Conservation (phyloP, 495 filamentous ascomycete species). For the Jackrogersella multiformis region DNA sequence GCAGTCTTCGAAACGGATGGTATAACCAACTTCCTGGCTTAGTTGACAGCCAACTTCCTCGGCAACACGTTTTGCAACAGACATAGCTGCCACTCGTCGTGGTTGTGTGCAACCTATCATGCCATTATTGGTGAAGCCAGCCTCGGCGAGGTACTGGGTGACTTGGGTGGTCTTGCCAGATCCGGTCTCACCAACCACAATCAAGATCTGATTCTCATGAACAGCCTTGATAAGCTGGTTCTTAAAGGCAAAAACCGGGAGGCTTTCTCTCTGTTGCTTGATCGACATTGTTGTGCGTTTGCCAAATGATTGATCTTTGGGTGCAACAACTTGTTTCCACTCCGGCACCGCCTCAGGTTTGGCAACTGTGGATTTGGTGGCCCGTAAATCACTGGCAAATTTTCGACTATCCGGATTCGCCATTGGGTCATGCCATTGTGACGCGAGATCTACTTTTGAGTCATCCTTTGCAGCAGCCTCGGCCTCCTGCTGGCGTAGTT, state of each 20-base stretch:
- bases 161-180: slow-evolving; percentile 98
- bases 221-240: slow-evolving; percentile 90
- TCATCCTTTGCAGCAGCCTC: slow-evolving; percentile 79
- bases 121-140: slow-evolving; percentile 85
- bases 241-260: slow-evolving; percentile 92
- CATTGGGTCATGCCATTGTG: slow-evolving; percentile 98
- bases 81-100: slow-evolving; percentile 96
- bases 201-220: slow-evolving; percentile 84
- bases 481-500: slow-evolving; percentile 86
- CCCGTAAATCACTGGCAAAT: slow-evolving; percentile 85
- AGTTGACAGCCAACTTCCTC: slow-evolving; percentile 95
- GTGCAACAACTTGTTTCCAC: slow-evolving; percentile 88
- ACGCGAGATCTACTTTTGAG: slow-evolving; percentile 81
- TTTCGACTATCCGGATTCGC: slow-evolving; percentile 80
- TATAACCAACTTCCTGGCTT: slow-evolving; percentile 95
- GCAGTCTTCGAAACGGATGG: slow-evolving; percentile 96
- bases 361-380: slow-evolving; percentile 52
- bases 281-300: slow-evolving; percentile 92
- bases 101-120: slow-evolving; percentile 98
- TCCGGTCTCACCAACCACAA: slow-evolving; percentile 97
- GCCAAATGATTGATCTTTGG: slow-evolving; percentile 83
- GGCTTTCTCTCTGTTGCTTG: slow-evolving; percentile 89
- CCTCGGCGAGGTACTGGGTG: slow-evolving; percentile 94
- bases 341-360: slow-evolving; percentile 80
- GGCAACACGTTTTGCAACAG: slow-evolving; percentile 93